Percentiles rank a stretch among this genome's conserved stretches.
Conservation (phyloP, 2,329 filamentous ascomycete genomes). For the Hymenoscyphus fructigenus region DNA sequence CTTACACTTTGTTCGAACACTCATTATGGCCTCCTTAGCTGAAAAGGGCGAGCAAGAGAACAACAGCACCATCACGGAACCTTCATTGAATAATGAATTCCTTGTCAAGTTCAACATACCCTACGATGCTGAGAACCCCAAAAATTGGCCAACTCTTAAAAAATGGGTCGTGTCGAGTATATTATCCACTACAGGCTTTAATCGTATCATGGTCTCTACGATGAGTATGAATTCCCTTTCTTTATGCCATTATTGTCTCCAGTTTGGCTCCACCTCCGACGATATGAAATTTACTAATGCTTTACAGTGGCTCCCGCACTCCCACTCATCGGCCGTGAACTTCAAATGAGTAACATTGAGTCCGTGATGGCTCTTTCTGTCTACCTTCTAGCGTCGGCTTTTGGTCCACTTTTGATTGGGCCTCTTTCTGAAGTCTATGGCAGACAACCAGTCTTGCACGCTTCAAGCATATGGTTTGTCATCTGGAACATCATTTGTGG, state of each 20-base stretch:
- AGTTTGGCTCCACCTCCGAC: not conserved
- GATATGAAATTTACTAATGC: not conserved
- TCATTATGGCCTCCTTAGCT: too few species aligned
- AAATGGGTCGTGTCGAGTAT: not conserved
- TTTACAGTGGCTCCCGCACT: not conserved
- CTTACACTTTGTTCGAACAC: too few species aligned
- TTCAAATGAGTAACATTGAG: not conserved
- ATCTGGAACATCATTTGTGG: conserved; percentile 56
- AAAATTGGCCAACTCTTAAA: not conserved
- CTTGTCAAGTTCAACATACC: too few species aligned
- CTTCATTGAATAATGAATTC: too few species aligned
- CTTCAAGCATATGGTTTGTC: conserved; percentile 54
- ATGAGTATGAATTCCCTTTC: not conserved
- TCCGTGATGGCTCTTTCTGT: not conserved
- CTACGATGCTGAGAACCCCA: not conserved
- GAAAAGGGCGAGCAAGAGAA: too few species aligned
- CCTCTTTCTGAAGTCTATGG: conserved; percentile 63
- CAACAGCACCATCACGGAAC: too few species aligned
- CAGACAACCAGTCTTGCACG: conserved; percentile 57
- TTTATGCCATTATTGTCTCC: too few species aligned
- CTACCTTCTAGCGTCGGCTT: not conserved
- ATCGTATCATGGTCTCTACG: not conserved
- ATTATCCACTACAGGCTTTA: not conserved
- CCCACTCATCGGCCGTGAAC: not conserved
- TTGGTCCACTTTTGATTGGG: conserved; percentile 55